Percentiles rank a stretch among this genome's conserved stretches.
Evolutionary conservation across 2,329 filamentous ascomycete species (phyloP).

Genomic region (Emergomyces pasteurianus): DNA sequence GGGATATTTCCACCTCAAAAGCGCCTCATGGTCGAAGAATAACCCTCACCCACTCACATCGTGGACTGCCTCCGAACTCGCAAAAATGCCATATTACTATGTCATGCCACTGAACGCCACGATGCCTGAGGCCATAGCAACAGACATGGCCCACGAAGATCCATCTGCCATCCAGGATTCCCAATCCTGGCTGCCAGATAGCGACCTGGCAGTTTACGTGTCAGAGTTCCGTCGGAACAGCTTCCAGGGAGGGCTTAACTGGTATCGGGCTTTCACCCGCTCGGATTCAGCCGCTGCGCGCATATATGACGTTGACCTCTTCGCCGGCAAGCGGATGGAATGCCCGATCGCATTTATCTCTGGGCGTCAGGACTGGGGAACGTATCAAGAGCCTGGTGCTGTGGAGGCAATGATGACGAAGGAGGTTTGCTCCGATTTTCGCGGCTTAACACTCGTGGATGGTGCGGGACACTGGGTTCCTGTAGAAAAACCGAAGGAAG

Average conservation of each 20-base stretch:
- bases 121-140: constrained; percentile 48
- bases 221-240: constrained; percentile 49
- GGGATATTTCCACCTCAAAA: constrained; percentile 59
- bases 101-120: constrained; percentile 47
- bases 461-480: constrained; percentile 59
- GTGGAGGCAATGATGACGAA: constrained; percentile 42
- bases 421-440: constrained; percentile 43
- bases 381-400: constrained; percentile 53
- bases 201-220: constrained; percentile 49
- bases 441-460: constrained; percentile 42
- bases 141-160: constrained; percentile 45
- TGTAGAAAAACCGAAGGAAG: constrained; percentile 49
- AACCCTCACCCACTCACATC: constrained; percentile 40
- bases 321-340: constrained; percentile 48
- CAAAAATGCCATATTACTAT: constrained; percentile 55
- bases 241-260: constrained; percentile 56
- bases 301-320: constrained; percentile 44
- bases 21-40: constrained; percentile 47
- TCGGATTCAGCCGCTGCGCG: constrained; percentile 37
- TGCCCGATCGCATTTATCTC: constrained; percentile 51
- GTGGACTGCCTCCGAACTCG: constrained; percentile 47
- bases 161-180: constrained; percentile 25
- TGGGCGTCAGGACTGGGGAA: constrained; percentile 54
- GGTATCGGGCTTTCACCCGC: constrained; percentile 45
- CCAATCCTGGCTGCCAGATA: constrained; percentile 44